Percentiles rank a stretch among this genome's conserved stretches.
Evolutionary conservation across 129 eudicot species (phyloP).

Genomic region (Solidago caesia): DNA sequence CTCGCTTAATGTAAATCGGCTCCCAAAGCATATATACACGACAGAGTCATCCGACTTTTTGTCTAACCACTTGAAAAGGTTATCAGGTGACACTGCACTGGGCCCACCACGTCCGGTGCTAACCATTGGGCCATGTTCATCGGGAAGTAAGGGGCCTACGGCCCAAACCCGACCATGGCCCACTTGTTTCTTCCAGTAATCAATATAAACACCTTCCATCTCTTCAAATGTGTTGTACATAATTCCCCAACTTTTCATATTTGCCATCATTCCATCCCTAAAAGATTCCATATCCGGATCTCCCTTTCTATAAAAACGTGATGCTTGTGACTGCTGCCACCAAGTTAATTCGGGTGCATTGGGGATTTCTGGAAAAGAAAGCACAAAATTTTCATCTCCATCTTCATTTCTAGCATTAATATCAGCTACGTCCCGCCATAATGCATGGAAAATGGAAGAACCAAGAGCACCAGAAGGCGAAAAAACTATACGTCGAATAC

Average conservation of each 20-base stretch:
- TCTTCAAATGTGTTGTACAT: constrained; percentile 38
- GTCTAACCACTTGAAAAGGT: constrained; percentile 40
- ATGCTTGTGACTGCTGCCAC: constrained; percentile 24
- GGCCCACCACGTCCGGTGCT: constrained; percentile 31
- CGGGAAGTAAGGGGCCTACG: constrained; percentile 43
- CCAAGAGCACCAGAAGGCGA: constrained; percentile 35
- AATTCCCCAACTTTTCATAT: constrained; percentile 36
- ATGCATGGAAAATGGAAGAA: neutral
- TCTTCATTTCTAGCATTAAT: neutral
- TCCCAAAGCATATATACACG: constrained; percentile 43
- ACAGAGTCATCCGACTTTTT: constrained; percentile 22
- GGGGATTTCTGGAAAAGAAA: constrained; percentile 33
- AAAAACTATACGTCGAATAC: constrained; percentile 34
- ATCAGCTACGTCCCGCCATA: constrained; percentile 26
- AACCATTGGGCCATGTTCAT: neutral
- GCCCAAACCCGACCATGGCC: constrained; percentile 48
- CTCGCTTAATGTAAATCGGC: constrained; percentile 13
- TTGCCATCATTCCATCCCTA: constrained; percentile 27
- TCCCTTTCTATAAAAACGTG: constrained; percentile 19
- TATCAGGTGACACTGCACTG: constrained; percentile 12
- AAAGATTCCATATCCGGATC: constrained; percentile 28
- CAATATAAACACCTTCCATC: constrained; percentile 35
- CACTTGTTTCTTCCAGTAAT: constrained; percentile 26
- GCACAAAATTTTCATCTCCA: neutral
- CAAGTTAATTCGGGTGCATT: constrained; percentile 26